These are phyloP conservation scores for Yarrowia hollandica DNA, from an alignment of 805 yeast species.

Conservation along the genomic window DNA sequence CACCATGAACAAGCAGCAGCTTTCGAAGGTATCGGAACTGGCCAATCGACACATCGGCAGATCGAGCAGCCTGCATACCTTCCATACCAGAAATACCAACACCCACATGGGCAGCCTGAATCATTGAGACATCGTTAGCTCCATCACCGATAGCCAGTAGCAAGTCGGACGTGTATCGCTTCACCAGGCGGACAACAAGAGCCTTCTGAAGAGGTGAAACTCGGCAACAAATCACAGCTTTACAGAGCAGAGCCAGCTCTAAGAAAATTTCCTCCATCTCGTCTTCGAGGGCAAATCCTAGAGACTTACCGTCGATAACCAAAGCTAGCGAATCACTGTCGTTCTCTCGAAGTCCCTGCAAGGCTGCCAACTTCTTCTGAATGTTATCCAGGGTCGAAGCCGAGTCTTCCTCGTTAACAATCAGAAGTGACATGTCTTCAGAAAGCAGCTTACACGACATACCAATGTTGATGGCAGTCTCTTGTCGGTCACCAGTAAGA, in stretches of 20 bases:
- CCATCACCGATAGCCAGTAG: slow-evolving; percentile 97
- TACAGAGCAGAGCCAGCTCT: slow-evolving; percentile 80
- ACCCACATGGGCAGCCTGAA: slow-evolving; percentile 99
- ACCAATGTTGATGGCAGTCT: slow-evolving; percentile 97
- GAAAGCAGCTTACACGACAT: slow-evolving; percentile 93
- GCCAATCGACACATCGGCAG: slow-evolving; percentile 96
- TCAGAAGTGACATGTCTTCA: slow-evolving; percentile 92
- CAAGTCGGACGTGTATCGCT: slow-evolving; percentile 68
- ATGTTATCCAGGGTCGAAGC: slow-evolving; percentile 76
- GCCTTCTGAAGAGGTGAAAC: slow-evolving; percentile 98
- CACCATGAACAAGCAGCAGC: slow-evolving; percentile 86
- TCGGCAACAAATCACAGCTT: slow-evolving; percentile 96
- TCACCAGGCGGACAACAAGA: slow-evolving; percentile 89
- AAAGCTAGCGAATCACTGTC: slow-evolving; percentile 81
- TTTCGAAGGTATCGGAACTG: slow-evolving; percentile 87
- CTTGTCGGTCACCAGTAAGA: slow-evolving; percentile 96
- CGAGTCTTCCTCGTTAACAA: slow-evolving; percentile 81
- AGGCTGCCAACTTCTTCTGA: slow-evolving; percentile 70
- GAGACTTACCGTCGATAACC: slow-evolving; percentile 90
- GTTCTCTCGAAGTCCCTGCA: slow-evolving; percentile 46
- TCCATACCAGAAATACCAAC: slow-evolving; percentile 99
- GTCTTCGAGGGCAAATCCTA: slow-evolving; percentile 79
- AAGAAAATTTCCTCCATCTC: slow-evolving; percentile 76
- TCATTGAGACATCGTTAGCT: slow-evolving; percentile 98
- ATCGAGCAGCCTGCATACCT: slow-evolving; percentile 98